Conservation (phyloP, 768 basidiomycete species). For the Cystofilobasidium bisporidii region DNA sequence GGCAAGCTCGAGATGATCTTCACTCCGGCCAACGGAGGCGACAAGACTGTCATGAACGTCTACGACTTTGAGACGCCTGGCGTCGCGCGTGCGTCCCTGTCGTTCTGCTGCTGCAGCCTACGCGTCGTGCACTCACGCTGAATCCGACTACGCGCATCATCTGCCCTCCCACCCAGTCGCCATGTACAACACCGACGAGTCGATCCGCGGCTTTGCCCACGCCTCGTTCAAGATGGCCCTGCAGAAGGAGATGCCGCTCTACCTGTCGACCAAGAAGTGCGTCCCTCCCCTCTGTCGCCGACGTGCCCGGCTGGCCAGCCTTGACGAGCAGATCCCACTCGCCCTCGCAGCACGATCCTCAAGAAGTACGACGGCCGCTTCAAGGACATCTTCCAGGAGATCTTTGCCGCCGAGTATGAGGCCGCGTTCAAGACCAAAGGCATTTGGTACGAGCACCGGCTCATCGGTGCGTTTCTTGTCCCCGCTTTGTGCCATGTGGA, state of each 20-base stretch:
- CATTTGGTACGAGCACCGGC: constrained; percentile 87
- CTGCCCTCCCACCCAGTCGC: constrained; percentile 44
- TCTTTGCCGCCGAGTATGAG: constrained; percentile 74
- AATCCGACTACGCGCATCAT: too few species aligned
- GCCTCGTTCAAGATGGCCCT: constrained; percentile 93
- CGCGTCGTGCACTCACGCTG: background rate
- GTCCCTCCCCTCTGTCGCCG: background rate
- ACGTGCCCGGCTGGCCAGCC: background rate
- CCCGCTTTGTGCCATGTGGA: too few species aligned
- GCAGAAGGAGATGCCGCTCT: constrained; percentile 46
- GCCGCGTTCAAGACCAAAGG: constrained; percentile 56
- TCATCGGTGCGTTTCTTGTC: constrained; percentile 36
- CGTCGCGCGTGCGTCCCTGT: constrained; percentile 50
- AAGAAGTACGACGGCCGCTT: constrained; percentile 91
- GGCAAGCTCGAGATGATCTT: constrained; percentile 90
- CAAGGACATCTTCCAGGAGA: constrained; percentile 98
- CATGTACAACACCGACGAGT: constrained; percentile 99
- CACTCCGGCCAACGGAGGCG: constrained; percentile 67
- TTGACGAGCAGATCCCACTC: background rate
- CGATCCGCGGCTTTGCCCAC: constrained; percentile 90
- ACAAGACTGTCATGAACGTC: constrained; percentile 53
- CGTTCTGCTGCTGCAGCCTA: background rate
- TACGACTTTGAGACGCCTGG: constrained; percentile 90
- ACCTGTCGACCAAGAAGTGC: background rate
- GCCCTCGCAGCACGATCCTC: constrained; percentile 38